Percentiles rank a stretch among this genome's conserved stretches.
phyloP scores from a whole-genome alignment of 371 early-diverging fungal genomes.

The Mortierella sp. region DNA sequence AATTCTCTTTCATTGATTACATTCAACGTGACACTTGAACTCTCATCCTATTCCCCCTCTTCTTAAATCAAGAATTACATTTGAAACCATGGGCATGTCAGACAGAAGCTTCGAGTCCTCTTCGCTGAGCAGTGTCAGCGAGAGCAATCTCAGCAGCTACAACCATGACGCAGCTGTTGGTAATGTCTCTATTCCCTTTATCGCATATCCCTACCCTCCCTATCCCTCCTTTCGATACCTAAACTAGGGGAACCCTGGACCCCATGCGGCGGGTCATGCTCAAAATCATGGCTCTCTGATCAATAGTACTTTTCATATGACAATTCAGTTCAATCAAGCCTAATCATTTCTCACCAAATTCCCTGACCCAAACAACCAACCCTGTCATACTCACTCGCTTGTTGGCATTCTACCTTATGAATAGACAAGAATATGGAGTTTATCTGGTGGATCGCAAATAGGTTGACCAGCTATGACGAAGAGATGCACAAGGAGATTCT shows the following conservation, averaged over 20 bases:
- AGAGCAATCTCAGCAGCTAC: constrained; percentile 44
- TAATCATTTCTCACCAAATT: no score
- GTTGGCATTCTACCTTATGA: neutral
- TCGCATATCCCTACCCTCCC: no score
- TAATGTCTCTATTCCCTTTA: constrained; percentile 8
- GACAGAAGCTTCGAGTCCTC: constrained; percentile 22
- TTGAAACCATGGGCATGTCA: constrained; percentile 9
- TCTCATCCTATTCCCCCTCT: neutral
- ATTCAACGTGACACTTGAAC: neutral
- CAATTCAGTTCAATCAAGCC: no score
- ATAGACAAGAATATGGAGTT: constrained; percentile 54
- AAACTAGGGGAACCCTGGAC: neutral
- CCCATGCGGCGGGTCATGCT: neutral
- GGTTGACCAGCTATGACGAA: constrained; percentile 53
- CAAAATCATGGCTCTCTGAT: neutral
- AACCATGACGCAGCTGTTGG: constrained; percentile 34
- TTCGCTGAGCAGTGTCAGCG: constrained; percentile 32
- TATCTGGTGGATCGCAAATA: constrained; percentile 57
- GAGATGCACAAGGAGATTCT: constrained; percentile 58
- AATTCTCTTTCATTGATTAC: no score
- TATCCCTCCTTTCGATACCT: no score
- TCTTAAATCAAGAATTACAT: neutral
- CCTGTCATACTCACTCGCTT: neutral
- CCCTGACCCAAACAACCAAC: neutral
- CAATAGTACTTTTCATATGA: neutral